phyloP scores from a whole-genome alignment of 495 filamentous ascomycete species.

The Trichoderma asperelloides region DNA sequence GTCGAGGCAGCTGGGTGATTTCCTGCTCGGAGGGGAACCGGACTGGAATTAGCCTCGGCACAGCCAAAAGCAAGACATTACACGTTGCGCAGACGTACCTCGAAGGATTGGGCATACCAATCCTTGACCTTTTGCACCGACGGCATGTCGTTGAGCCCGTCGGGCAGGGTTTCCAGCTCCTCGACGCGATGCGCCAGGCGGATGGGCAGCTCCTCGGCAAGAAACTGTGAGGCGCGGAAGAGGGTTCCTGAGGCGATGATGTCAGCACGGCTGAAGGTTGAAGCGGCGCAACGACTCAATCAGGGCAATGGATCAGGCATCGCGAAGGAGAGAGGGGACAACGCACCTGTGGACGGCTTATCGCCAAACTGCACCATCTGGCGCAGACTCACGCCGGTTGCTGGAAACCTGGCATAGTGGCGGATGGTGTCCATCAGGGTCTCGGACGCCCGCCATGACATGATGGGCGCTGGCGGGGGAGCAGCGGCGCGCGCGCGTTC shows the following conservation, averaged over 20 bases:
- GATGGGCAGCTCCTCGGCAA: conserved; percentile 96
- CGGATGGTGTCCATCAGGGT: conserved; percentile 96
- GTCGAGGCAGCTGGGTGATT: conserved; percentile 76
- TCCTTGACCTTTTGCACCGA: conserved; percentile 91
- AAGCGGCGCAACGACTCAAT: conserved; percentile 12
- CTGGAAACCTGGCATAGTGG: conserved; percentile 94
- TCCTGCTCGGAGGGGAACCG: conserved; percentile 45
- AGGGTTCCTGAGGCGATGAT: conserved; percentile 59
- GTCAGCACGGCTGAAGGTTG: conserved; percentile 16
- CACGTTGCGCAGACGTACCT: conserved; percentile 50
- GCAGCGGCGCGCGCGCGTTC: neutral
- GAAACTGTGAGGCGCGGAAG: conserved; percentile 95
- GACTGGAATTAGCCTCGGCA: conserved; percentile 8
- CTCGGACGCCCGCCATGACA: conserved; percentile 85
- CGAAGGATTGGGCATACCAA: conserved; percentile 99
- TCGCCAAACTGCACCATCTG: conserved; percentile 99
- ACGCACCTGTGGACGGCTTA: conserved; percentile 72
- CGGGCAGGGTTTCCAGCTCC: conserved; percentile 85
- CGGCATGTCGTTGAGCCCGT: conserved; percentile 96
- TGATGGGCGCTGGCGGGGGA: conserved; percentile 22
- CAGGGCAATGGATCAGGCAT: neutral
- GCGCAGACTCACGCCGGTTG: conserved; percentile 88
- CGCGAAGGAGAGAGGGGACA: neutral
- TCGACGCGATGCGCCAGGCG: conserved; percentile 92
- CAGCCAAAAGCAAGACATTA: conserved; percentile 16